These are phyloP conservation scores for Trichoderma koningii DNA, from an alignment of 2,329 filamentous ascomycete species.

Conservation along the genomic window DNA sequence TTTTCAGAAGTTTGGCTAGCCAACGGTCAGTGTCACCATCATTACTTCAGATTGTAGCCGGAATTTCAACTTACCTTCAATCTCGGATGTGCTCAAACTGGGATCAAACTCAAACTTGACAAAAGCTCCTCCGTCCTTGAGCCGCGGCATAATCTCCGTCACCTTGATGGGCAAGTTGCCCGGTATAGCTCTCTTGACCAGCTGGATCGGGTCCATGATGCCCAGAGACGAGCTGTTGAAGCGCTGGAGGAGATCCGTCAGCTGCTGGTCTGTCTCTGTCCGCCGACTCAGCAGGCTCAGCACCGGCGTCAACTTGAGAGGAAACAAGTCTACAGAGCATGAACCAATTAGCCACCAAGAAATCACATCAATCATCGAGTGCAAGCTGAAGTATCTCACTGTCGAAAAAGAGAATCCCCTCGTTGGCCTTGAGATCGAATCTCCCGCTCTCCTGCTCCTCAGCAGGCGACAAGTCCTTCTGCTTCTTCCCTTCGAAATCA, in stretches of 20 bases:
- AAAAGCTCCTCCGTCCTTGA: conserved; percentile 92
- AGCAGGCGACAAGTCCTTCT: conserved; percentile 35
- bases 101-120: conserved; percentile 72
- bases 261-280: conserved; percentile 52
- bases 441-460: conserved; percentile 74
- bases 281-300: conserved; percentile 48
- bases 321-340: conserved; percentile 74
- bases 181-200: conserved; percentile 65
- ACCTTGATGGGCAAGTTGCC: conserved; percentile 65
- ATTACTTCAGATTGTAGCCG: not conserved
- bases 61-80: conserved; percentile 44
- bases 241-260: conserved; percentile 53
- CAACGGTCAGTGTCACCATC: not conserved
- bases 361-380: not conserved
- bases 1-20: conserved; percentile 57
- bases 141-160: conserved; percentile 76
- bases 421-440: conserved; percentile 72
- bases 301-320: conserved; percentile 64
- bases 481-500: conserved; percentile 58
- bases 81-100: conserved; percentile 43
- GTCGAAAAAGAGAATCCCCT: conserved; percentile 87
- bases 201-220: conserved; percentile 53
- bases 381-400: conserved; percentile 55
- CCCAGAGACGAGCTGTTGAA: conserved; percentile 56
- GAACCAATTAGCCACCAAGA: not conserved